These are phyloP conservation scores for Thielaviopsis euricoi DNA, from an alignment of 2,329 filamentous ascomycete genomes.

Conservation along the genomic window DNA sequence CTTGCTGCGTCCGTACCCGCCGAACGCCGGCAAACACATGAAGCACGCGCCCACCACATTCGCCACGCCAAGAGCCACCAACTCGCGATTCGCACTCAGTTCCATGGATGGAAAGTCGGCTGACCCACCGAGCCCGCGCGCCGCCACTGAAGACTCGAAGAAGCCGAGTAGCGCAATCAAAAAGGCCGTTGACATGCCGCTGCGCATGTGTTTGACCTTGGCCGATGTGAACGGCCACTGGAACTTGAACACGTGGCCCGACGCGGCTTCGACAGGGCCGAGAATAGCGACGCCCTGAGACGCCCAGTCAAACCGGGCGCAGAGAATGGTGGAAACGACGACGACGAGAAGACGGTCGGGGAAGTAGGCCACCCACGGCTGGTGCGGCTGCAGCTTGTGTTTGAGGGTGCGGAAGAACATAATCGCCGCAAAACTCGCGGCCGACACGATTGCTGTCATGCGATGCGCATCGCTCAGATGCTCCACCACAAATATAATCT, in stretches of 20 bases:
- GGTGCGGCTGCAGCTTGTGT: slow-evolving; percentile 60
- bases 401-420: slow-evolving; percentile 82
- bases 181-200: slow-evolving; percentile 80
- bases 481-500: slow-evolving; percentile 60
- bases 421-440: slow-evolving; percentile 68
- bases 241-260: slow-evolving; percentile 59
- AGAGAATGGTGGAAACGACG: slow-evolving; percentile 63
- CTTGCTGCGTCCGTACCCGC: slow-evolving; percentile 90
- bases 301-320: slow-evolving; percentile 65
- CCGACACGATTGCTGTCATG: slow-evolving; percentile 61
- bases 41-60: slow-evolving; percentile 88
- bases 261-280: slow-evolving; percentile 59
- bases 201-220: slow-evolving; percentile 67
- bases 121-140: slow-evolving; percentile 64
- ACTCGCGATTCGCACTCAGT: slow-evolving; percentile 79
- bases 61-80: slow-evolving; percentile 77
- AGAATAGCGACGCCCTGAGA: slow-evolving; percentile 65
- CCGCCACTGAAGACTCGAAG: slow-evolving; percentile 92
- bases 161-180: slow-evolving; percentile 92
- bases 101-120: slow-evolving; percentile 63
- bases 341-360: slow-evolving; percentile 88
- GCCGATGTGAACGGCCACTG: slow-evolving; percentile 68
- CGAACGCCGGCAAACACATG: slow-evolving; percentile 84
- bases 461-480: slow-evolving; percentile 52
- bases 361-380: slow-evolving; percentile 68